phyloP scores from a whole-genome alignment of 164 flowering plant genomes.

The Vitis rotundifolia region DNA sequence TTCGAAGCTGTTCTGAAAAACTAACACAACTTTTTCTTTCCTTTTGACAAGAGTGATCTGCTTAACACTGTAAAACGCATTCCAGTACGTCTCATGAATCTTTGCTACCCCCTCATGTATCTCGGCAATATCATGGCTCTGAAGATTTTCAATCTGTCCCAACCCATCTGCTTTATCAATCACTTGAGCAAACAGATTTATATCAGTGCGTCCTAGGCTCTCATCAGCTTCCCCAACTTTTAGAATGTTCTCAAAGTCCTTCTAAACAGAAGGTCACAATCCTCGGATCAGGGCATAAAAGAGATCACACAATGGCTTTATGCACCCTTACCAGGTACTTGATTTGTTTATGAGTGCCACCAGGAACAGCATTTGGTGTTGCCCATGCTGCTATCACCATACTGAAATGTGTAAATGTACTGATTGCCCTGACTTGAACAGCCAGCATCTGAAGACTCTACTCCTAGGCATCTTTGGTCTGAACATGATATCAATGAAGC shows the following conservation, averaged over 20 bases:
- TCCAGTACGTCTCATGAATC: slow-evolving; percentile 27
- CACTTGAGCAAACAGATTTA: slow-evolving; percentile 21
- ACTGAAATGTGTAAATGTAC: slow-evolving; percentile 74
- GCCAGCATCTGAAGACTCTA: slow-evolving; percentile 55
- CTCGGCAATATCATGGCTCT: slow-evolving; percentile 23
- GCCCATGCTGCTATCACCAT: slow-evolving; percentile 80
- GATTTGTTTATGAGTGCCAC: too few species aligned
- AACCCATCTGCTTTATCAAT: slow-evolving; percentile 24
- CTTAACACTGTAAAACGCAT: too few species aligned
- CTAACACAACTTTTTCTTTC: too few species aligned
- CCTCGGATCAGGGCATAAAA: too few species aligned
- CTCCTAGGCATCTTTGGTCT: slow-evolving; percentile 59
- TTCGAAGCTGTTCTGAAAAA: too few species aligned
- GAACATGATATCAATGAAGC: slow-evolving; percentile 62
- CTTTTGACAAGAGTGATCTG: too few species aligned
- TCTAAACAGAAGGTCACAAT: slow-evolving; percentile 20
- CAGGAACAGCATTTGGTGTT: too few species aligned
- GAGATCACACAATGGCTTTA: too few species aligned
- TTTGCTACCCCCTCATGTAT: not conserved
- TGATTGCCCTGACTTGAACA: slow-evolving; percentile 51
- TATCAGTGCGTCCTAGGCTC: slow-evolving; percentile 8
- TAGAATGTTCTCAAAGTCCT: slow-evolving; percentile 24
- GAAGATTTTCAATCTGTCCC: slow-evolving; percentile 19
- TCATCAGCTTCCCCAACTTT: slow-evolving; percentile 27
- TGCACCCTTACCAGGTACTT: too few species aligned